A percentile compares a stretch with the other conserved stretches of the same genome.
Evolutionary conservation across 225 moss, liverwort and hornwort species (phyloP).

Genomic region (Antitrichia curtipendula): DNA sequence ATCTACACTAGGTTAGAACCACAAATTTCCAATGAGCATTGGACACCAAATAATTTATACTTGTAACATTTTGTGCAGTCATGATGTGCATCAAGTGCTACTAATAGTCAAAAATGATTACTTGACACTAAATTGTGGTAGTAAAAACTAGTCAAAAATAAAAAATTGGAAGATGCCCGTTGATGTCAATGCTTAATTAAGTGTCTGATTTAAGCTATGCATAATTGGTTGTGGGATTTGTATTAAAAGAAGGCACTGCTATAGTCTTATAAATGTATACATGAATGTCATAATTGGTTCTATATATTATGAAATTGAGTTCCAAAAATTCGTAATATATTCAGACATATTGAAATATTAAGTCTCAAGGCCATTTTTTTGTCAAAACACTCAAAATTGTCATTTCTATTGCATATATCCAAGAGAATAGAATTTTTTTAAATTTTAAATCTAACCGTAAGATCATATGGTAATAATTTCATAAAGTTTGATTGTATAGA

Average conservation of each 20-base stretch:
- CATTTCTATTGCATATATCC: too few relatives aligned
- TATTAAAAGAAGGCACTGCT: accelerated
- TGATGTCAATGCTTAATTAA: background rate
- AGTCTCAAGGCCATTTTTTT: too few relatives aligned
- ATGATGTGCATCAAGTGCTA: background rate
- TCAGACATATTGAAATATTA: too few relatives aligned
- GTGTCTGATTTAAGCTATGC: too few relatives aligned
- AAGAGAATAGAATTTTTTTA: too few relatives aligned
- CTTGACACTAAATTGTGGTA: background rate
- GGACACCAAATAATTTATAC: background rate
- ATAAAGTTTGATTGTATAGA: too few relatives aligned
- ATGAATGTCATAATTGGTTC: background rate
- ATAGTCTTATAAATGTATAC: background rate
- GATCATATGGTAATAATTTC: too few relatives aligned
- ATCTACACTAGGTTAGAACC: background rate
- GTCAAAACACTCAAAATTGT: too few relatives aligned
- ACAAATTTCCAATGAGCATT: background rate
- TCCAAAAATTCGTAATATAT: background rate
- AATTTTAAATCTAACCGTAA: too few relatives aligned
- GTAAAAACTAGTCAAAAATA: background rate
- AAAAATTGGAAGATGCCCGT: background rate
- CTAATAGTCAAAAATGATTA: background rate
- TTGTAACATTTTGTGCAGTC: background rate
- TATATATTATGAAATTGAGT: background rate
- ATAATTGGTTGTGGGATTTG: background rate